These are phyloP conservation scores for Colletotrichum eleusines DNA, from an alignment of 2,329 filamentous ascomycete genomes.

Conservation along the genomic window DNA sequence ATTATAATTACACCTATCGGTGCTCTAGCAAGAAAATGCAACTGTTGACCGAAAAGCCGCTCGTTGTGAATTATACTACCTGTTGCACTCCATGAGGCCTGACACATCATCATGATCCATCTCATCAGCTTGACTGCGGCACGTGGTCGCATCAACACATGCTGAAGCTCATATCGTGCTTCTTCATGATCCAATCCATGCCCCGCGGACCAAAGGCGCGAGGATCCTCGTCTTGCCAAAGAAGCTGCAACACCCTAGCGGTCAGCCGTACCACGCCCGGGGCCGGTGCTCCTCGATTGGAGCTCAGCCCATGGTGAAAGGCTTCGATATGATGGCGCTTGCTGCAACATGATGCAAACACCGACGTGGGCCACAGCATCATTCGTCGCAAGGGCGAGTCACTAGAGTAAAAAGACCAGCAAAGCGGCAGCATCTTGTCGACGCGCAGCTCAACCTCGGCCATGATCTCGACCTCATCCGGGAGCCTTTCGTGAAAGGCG, in stretches of 20 bases:
- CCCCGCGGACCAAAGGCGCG: conserved; percentile 5
- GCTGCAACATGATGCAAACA: conserved; percentile 17
- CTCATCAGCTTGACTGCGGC: not conserved
- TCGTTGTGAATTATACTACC: not conserved
- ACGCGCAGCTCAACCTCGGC: not conserved
- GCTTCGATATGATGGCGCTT: not conserved
- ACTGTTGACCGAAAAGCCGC: not conserved
- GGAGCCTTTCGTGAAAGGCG: not conserved
- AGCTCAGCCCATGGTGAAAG: not conserved
- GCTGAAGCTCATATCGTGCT: conserved; percentile 7
- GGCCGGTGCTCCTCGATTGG: not conserved
- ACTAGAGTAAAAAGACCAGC: not conserved
- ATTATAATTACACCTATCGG: too few species aligned
- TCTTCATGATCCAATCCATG: conserved; percentile 12
- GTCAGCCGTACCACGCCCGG: not conserved
- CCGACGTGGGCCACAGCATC: conserved; percentile 11
- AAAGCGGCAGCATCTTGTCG: not conserved
- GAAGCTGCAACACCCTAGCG: not conserved
- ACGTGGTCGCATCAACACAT: conserved; percentile 7
- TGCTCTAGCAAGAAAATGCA: not conserved
- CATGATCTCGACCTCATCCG: not conserved
- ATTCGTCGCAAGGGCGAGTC: not conserved
- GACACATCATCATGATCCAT: not conserved
- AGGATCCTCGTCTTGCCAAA: conserved; percentile 11
- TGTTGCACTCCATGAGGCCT: not conserved